Evolutionary conservation across 208 protist species (phyloP), one percentile per base, ranked within the genome.

Genomic region (Trypanosomatidae sp.): DNA sequence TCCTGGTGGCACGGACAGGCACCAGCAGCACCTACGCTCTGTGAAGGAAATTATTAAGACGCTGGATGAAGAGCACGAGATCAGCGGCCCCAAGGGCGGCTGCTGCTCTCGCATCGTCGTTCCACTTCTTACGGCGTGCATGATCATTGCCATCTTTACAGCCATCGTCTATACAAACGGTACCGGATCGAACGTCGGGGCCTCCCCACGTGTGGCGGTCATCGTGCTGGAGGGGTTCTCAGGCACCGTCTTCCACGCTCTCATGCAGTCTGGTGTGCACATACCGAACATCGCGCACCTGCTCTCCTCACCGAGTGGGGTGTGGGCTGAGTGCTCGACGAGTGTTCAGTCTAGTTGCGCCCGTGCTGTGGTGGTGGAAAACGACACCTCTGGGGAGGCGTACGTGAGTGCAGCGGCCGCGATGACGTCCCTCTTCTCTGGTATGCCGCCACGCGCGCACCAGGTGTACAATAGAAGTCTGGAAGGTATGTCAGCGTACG

Each of bases 21-120:
- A 25, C 22, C 66, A 28, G 50, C 49, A 47, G 71, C 73, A 8
- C n/a, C 77, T 59, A 25, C 87, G 82, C 64, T 87, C 83, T 19
- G 89, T 93, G 28, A 79, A 86, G 68, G 86, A 94, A 33, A 91
- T 89, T 41, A 80, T 92, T 9, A 73, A 79, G 33, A 47, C 64
- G 5, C 62, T 86, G 36, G 87, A 92, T 70, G 82, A 80, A 73
- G 86, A 92, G 46, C 71, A 89, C 46, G 73, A 84, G 50, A 73
- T 85, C 25, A 69, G 67, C 49, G 83, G 82, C 33, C 66, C 70
- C 15, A 84, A 84, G 71, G 82, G 85, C 53, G 81, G 84, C 69
- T 92, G 90, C 84, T 95, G 90, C 81, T 79, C 87, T 49, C 77
- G 81, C 30, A 64, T 94, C 30, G 91, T 91, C 60, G 77, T 93